Evolutionary conservation across 2,329 filamentous ascomycete species (phyloP), one percentile per base, ranked within the genome.

Genomic region (Neopestalotiopsis sp.): DNA sequence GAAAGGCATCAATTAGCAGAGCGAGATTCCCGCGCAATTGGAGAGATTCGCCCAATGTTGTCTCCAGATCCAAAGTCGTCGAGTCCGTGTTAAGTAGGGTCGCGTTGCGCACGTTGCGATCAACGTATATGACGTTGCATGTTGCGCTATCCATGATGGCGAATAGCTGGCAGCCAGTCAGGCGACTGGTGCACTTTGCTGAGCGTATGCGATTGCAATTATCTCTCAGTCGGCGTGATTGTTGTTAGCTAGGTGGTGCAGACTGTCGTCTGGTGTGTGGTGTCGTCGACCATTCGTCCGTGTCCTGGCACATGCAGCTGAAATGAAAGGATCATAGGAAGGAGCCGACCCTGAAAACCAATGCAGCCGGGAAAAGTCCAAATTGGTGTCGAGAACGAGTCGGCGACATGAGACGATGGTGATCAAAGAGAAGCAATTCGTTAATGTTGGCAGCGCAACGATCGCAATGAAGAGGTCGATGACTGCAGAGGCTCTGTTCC

Each of bases 121-220:
- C 86, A 74, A 90, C 86, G 73, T 89, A 90, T 71, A 90, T 86
- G 72, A 90, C 84, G 77, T 89, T 86, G 77, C 86, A 89, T 69
- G 82, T 81, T 75, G 85, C 83, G 76, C 82, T 83, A 78, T 89
- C 87, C 88, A 90, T 90, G 77, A 80, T 84, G 82, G 81, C 80
- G 81, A 82, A 80, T 30, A 77, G 81, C 79, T 82, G 84, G 85
- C 86, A 86, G 84, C 86, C 86, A 88, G 87, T 87, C 87, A 85
- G 80, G 78, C 83, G 86, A 88, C 86, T 83, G 86, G 85, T 86
- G 83, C 85, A 83, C 85, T 85, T 85, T 82, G 81, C 85, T 72
- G 14, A 69, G 69, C 52, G 52, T 57, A 65, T n/a, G 58, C 58
- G 30, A 38, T 38, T 69, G 71, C 70, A 69, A 68, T 20, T 30